Conservation (phyloP, 257 asterid species). For the Fraxinus excelsior region DNA sequence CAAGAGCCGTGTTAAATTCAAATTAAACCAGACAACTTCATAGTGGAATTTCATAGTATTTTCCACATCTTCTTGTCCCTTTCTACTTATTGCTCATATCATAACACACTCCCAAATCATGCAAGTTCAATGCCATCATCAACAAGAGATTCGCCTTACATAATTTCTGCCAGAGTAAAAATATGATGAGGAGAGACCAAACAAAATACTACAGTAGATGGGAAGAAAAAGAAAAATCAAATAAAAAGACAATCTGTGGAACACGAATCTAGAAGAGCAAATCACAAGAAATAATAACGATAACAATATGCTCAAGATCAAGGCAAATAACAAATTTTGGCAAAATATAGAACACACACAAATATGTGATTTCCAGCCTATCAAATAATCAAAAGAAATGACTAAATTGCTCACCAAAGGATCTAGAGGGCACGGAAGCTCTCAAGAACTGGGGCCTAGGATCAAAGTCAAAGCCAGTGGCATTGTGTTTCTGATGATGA, state of each 20-base stretch:
- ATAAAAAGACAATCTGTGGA: neutral
- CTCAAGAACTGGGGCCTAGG: slow-evolving; percentile 24
- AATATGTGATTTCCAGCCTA: neutral
- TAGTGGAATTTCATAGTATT: neutral
- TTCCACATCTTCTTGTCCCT: neutral
- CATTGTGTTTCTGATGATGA: slow-evolving; percentile 5
- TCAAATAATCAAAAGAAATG: neutral
- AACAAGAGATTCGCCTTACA: neutral
- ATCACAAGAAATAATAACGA: neutral
- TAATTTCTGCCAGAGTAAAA: neutral
- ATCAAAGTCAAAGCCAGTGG: slow-evolving; percentile 15
- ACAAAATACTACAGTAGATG: neutral
- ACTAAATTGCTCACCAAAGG: neutral
- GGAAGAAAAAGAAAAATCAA: neutral
- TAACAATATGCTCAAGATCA: neutral
- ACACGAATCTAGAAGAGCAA: neutral
- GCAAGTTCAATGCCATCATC: neutral
- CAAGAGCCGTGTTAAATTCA: neutral
- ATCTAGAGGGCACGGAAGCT: neutral
- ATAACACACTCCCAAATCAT: neutral
- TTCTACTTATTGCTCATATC: neutral
- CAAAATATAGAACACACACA: neutral
- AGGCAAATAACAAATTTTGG: neutral
- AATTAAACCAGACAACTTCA: neutral
- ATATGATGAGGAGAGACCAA: neutral